Conservation (phyloP, 331 rosid genomes). For the Saraca asoca region DNA sequence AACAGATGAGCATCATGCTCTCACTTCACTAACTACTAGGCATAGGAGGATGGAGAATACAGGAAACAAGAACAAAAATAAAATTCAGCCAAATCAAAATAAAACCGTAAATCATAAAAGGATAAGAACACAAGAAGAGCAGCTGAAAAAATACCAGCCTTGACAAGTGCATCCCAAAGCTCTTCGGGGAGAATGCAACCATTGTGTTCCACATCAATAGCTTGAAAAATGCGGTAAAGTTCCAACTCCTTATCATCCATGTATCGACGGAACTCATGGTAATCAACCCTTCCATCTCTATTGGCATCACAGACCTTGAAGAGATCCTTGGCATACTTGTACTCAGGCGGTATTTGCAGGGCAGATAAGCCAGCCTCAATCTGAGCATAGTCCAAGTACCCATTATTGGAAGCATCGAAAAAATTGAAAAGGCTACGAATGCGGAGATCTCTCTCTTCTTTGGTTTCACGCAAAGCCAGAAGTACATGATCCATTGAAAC, state of each 20-base stretch:
- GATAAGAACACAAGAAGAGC: neutral
- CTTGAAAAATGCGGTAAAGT: slow-evolving; percentile 79
- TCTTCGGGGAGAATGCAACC: slow-evolving; percentile 86
- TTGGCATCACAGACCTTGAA: slow-evolving; percentile 76
- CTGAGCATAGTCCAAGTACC: slow-evolving; percentile 69
- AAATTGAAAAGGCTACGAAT: slow-evolving; percentile 68
- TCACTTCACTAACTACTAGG: neutral
- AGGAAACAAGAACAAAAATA: neutral
- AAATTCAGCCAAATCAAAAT: neutral
- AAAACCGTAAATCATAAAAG: neutral
- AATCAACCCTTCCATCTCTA: slow-evolving; percentile 69
- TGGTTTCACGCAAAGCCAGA: slow-evolving; percentile 63
- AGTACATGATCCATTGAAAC: slow-evolving; percentile 79
- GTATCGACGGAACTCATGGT: slow-evolving; percentile 65
- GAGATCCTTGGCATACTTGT: slow-evolving; percentile 78
- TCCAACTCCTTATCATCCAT: slow-evolving; percentile 87
- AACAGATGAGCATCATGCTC: slow-evolving; percentile 3
- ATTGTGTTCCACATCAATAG: slow-evolving; percentile 78
- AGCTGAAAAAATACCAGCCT: slow-evolving; percentile 61
- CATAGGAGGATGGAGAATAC: slow-evolving; percentile 15
- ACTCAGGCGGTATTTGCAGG: slow-evolving; percentile 71
- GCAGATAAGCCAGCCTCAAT: slow-evolving; percentile 81
- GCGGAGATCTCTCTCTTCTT: slow-evolving; percentile 74
- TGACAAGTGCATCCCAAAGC: slow-evolving; percentile 86
- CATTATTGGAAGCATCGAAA: slow-evolving; percentile 63